Evolutionary conservation across 179 eudicot species (phyloP).

Genomic region (Camellia oleifera): DNA sequence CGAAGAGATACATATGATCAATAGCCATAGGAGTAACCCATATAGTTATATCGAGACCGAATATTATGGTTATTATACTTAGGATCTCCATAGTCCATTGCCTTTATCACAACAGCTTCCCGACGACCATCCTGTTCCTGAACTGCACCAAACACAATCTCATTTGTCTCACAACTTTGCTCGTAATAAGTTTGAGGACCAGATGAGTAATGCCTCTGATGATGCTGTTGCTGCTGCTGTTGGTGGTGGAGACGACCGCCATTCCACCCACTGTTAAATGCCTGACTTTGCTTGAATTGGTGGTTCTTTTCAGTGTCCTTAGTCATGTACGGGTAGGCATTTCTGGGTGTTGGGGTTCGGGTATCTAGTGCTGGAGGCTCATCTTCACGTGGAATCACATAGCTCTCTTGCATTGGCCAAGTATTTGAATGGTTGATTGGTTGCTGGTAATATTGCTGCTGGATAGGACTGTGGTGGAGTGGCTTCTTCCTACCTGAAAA

Average conservation of each 20-base stretch:
- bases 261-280: conserved; percentile 53
- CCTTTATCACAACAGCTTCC: conserved; percentile 82
- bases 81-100: conserved; percentile 76
- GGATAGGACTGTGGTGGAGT: conserved; percentile 25
- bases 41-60: conserved; percentile 74
- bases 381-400: conserved; percentile 73
- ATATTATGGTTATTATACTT: conserved; percentile 43
- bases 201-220: conserved; percentile 71
- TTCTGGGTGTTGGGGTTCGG: conserved; percentile 60
- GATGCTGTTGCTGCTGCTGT: conserved; percentile 56
- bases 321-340: conserved; percentile 57
- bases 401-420: conserved; percentile 92
- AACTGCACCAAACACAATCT: conserved; percentile 90
- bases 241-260: conserved; percentile 41
- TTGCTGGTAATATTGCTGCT: conserved; percentile 36
- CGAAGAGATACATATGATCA: conserved; percentile 22
- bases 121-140: conserved; percentile 84
- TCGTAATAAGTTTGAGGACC: conserved; percentile 74
- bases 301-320: conserved; percentile 64
- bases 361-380: conserved; percentile 75
- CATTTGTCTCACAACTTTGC: conserved; percentile 65
- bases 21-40: conserved; percentile 71
- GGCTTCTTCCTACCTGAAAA: conserved; percentile 44
- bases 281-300: conserved; percentile 56
- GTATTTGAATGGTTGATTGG: conserved; percentile 21